Base-by-base conservation (phyloP, 306 rosid species). In the Gastrolobium bilobum region DNA sequence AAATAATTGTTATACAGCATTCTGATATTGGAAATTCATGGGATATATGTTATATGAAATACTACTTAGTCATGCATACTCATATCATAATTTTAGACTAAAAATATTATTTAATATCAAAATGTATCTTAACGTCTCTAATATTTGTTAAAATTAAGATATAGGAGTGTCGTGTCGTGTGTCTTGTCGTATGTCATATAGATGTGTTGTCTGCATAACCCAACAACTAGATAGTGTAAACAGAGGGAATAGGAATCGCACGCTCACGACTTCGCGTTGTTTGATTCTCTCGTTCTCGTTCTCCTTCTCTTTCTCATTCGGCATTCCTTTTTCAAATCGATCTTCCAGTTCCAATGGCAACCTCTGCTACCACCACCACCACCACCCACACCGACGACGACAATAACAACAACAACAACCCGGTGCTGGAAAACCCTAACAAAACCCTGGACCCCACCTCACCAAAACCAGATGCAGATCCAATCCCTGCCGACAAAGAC, bases 401-500 rank as follows among this genome's bases (percentile, higher is more conserved):
- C 71, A 83, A 79, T 11, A 73, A 69, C 71, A 65, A 34, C 59
- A 81, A 63, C 79, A 59, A 42, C 76, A 84, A 33, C 42, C 83
- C 87, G 10, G 38, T 86, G 4, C 52, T 68, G 7, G 88, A 84
- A 78, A 87, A 71, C 91, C 93, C 91, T 82, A 81, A 44, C 78
- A 73, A 89, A 88, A 77, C 98, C 88, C 85, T 84, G 62, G 91
- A 81, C 79, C 64, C 77, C 5, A 15, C 82, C 53, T 33, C 76
- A 10, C 40, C 79, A 44, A 4, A 73, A 9, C 38, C 84, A 6
- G 56, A 64, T 3, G 57, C 80, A 14, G 90, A 87, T 86, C 84
- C 56, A 38, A 31, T 4, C 59, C 47, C 46, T 37, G 31, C 71
- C 39, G 71, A 26, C 50, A 79, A 72, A 30, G 90, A 83, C 1